Base-by-base conservation (phyloP, 441 rosid species). In the Croton laevigatus region DNA sequence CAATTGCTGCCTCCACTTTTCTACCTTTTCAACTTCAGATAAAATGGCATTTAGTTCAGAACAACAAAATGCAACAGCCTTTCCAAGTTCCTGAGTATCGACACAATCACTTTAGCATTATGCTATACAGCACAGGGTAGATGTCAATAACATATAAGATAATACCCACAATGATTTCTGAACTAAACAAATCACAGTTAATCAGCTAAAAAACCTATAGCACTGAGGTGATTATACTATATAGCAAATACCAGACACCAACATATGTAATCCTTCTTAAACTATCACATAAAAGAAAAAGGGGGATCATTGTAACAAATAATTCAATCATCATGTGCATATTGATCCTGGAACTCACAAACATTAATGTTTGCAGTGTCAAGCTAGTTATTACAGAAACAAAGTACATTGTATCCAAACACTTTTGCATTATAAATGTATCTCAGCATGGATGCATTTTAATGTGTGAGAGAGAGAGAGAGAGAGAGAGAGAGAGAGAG, bases 1-100 rank as follows among this genome's bases (percentile, higher is more conserved):
- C 73, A 85, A 77, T 38, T 51, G 76, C 37, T 78, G 74, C 75
- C 77, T 87, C 97, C 97, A 91, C 62, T 71, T 81, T 71, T 88
- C 87, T 65, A 88, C 78, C 73, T 86, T 88, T 60, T 77, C 82
- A 71, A 81, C 83, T 80, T 91, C 86, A 53, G 71, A 79, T 55
- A 84, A 68, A 70, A 88, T 71, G 74, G 64, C 69, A 69, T 83
- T 88, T 65, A 85, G 80, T 76, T 88, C 87, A 16, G 79, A 48
- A 77, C 94, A 91, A 63, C 69, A 69, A 78, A 88, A 87, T 49
- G 88, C 86, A 74, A 73, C 76, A 74, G 72, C 70, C 69, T 75
- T 74, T 74, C 87, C 91, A 57, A 37, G 71, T 53, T 87, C 91
- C 96, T 88, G 84, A 66, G 66, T 45, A 2, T 57, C 23, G 66